Base-by-base conservation (phyloP, 768 basidiomycete species). In the Suillus luteus region DNA sequence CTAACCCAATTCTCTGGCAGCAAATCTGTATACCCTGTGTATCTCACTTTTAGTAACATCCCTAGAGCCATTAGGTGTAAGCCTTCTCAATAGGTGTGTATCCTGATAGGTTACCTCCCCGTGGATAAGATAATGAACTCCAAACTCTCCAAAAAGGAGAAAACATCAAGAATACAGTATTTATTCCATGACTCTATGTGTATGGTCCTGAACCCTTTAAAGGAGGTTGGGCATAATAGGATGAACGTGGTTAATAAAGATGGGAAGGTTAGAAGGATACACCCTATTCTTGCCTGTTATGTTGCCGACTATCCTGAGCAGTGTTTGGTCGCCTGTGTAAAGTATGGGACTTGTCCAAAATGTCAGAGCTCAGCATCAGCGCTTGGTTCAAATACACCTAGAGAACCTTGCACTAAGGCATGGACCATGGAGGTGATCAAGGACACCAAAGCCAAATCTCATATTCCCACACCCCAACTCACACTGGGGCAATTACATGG, bases 131-230 rank as follows among this genome's bases (percentile, higher is more conserved):
- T 59, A 14, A 19, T 22, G n/a, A 40, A 40, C 38, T 14, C 38
- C 14, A 40, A 40, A 40, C 38, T 40, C 38, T 40, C 38, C 38
- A 43, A 59, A 27, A 24, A 58, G 24, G 37, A 58, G 22, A 58
- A 58, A 24, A 67, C 71, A 0, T 62, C 72, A 17, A 67, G 73
- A 0, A 31, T 58, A 12, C 55, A 58, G 22, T 66, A 68, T 1
- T 64, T 81, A 0, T 82, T 82, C 63, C 82, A 83, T 55, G 43
- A 70, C 10, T 76, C 76, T 51, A 78, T 77, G 75, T 14, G 55
- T 1, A 17, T 10, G 3, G 69, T 84, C 7, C 66, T 82, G 0
- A 48, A 69, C 33, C 72, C 78, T 0, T 63, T 82, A 9, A 64
- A 70, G 2, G 37, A 67, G 0, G 78, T 77, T 12, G 67, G 76